Conservation (phyloP, 176 grass and related monocot genomes). For the Lolium multiflorum region DNA sequence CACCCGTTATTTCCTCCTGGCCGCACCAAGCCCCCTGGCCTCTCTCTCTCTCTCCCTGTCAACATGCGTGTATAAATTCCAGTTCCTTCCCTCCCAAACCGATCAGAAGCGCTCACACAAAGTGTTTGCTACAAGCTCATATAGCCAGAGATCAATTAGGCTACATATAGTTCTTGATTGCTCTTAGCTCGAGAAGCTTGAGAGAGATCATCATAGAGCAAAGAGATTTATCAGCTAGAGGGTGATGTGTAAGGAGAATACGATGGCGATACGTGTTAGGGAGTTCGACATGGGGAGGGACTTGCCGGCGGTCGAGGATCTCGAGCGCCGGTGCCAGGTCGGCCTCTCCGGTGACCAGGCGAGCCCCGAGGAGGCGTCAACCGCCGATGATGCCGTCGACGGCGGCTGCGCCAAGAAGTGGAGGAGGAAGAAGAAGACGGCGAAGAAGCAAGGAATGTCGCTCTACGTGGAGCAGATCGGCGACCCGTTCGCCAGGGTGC, state of each 20-base stretch:
- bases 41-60: constrained; percentile 15
- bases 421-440: constrained; percentile 36
- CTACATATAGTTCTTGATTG: not conserved
- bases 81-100: constrained; percentile 41
- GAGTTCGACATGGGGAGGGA: constrained; percentile 70
- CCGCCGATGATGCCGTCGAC: not conserved
- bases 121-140: constrained; percentile 26
- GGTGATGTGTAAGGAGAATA: constrained; percentile 15
- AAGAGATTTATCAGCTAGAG: not conserved
- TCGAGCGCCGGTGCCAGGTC: constrained; percentile 68
- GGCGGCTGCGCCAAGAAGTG: not conserved
- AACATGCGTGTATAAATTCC: constrained; percentile 54
- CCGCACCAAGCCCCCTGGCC: constrained; percentile 2
- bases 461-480: constrained; percentile 68
- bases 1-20: constrained; percentile 28
- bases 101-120: constrained; percentile 37
- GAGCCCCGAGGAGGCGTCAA: not conserved
- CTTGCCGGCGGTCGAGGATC: constrained; percentile 56
- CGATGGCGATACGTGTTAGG: constrained; percentile 57
- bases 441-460: constrained; percentile 53
- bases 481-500: constrained; percentile 64
- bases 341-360: constrained; percentile 47
- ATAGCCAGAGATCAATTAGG: not conserved
- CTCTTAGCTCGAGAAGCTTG: not conserved
- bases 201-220: not conserved